Conservation (phyloP, 2,329 filamentous ascomycete species). For the Westerdykella aurantiaca region DNA sequence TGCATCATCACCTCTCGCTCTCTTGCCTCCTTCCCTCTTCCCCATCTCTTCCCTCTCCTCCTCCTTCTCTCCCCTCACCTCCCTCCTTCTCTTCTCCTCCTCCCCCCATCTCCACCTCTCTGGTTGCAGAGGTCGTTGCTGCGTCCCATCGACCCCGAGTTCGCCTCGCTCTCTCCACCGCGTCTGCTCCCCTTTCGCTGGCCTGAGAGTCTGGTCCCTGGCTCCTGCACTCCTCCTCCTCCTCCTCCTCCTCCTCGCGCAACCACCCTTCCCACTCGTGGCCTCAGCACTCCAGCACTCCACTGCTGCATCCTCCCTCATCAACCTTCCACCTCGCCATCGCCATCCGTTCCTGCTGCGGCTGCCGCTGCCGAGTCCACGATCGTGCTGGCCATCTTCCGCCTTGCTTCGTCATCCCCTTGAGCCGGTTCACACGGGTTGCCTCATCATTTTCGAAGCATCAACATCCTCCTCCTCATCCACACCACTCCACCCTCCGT, state of each 20-base stretch:
- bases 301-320: slow-evolving; percentile 5
- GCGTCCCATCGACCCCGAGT: not conserved
- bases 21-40: slow-evolving; percentile 9
- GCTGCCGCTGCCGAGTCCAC: not conserved
- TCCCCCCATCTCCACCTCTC: slow-evolving; percentile 2
- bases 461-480: not conserved
- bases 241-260: slow-evolving; percentile 11
- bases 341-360: slow-evolving; percentile 2
- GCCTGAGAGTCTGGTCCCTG: slow-evolving; percentile 9
- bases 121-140: not conserved
- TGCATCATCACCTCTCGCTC: slow-evolving; percentile 5
- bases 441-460: not conserved
- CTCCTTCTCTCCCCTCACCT: slow-evolving; percentile 6
- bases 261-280: slow-evolving; percentile 6
- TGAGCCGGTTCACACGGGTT: no score
- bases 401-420: no score
- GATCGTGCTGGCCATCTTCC: no score
- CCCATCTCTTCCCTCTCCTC: slow-evolving; percentile 4
- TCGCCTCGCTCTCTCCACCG: not conserved
- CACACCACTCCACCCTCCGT: no score
- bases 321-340: not conserved
- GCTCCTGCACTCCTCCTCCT: slow-evolving; percentile 12
- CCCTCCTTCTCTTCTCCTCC: slow-evolving; percentile 8
- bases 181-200: not conserved
- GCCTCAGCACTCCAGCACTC: not conserved